Evolutionary conservation across 2,329 filamentous ascomycete genomes (phyloP).

Genomic region (Aspergillus sp.): DNA sequence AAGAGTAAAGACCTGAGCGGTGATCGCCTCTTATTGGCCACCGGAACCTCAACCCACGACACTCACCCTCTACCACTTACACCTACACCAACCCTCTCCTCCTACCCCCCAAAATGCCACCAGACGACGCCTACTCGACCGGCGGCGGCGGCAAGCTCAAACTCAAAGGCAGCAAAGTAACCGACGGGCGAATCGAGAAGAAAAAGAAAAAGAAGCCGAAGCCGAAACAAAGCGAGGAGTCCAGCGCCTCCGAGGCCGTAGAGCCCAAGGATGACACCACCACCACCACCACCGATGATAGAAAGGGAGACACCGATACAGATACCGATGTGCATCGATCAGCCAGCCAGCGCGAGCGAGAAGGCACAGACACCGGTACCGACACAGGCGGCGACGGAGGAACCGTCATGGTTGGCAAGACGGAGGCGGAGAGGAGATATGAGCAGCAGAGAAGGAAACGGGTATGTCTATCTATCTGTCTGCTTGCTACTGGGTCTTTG

Average conservation of each 20-base stretch:
- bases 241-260: slow-evolving; percentile 13
- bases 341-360: slow-evolving; percentile 3
- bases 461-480: slow-evolving; percentile 42
- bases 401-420: slow-evolving; percentile 51
- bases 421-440: slow-evolving; percentile 70
- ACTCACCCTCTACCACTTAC: not conserved
- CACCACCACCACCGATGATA: slow-evolving; percentile 7
- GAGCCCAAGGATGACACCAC: slow-evolving; percentile 12
- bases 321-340: too few relatives aligned
- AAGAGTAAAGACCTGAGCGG: too few relatives aligned
- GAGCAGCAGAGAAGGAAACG: slow-evolving; percentile 74
- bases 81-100: not conserved
- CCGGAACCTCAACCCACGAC: slow-evolving; percentile 5
- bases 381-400: slow-evolving; percentile 20
- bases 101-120: not conserved
- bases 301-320: slow-evolving; percentile 7
- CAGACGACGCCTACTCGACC: slow-evolving; percentile 58
- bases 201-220: slow-evolving; percentile 44
- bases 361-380: slow-evolving; percentile 18
- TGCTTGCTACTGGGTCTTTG: too few relatives aligned
- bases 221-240: slow-evolving; percentile 22
- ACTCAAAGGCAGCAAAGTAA: slow-evolving; percentile 67
- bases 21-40: slow-evolving; percentile 1
- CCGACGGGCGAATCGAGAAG: slow-evolving; percentile 37
- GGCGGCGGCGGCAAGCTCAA: slow-evolving; percentile 67